These are phyloP conservation scores for Psilocybe tampanensis DNA, from an alignment of 768 basidiomycete species.

Conservation along the genomic window DNA sequence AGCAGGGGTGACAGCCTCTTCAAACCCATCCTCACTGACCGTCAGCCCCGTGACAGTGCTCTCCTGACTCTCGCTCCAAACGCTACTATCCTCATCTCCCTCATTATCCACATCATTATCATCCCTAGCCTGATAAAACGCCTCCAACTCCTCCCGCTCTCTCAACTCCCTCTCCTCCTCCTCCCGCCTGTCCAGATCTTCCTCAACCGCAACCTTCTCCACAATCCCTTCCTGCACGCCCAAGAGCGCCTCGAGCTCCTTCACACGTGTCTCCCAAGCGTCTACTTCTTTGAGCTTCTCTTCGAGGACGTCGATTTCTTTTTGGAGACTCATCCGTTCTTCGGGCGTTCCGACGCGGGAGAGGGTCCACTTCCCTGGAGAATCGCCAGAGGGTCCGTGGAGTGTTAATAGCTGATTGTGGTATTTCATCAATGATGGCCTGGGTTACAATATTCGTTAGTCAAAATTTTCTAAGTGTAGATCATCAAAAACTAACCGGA, in stretches of 20 bases:
- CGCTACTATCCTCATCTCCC: background rate
- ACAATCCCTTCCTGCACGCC: conserved; percentile 31
- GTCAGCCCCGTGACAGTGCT: background rate
- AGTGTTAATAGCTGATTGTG: conserved; percentile 87
- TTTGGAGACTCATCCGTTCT: conserved; percentile 73
- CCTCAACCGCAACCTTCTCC: conserved; percentile 4
- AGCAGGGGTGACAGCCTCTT: conserved; percentile 3
- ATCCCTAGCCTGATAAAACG: background rate
- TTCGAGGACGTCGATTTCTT: conserved; percentile 73
- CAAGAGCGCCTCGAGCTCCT: conserved; percentile 62
- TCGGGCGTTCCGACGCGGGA: conserved; percentile 71
- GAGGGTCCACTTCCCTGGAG: conserved; percentile 71
- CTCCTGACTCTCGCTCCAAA: background rate
- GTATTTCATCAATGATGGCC: conserved; percentile 86
- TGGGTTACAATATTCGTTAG: conserved; percentile 20
- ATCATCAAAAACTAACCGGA: conserved; percentile 54
- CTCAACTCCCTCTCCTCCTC: conserved; percentile 9
- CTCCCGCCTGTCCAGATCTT: conserved; percentile 4
- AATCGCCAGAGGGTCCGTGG: conserved; percentile 53
- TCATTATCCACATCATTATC: conserved; percentile 1
- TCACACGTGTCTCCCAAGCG: conserved; percentile 69
- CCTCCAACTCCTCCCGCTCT: conserved; percentile 4
- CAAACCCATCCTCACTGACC: conserved; percentile 4
- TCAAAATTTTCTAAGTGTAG: background rate
- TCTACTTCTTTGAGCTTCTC: conserved; percentile 69